Evolutionary conservation across 768 basidiomycete genomes (phyloP).

Genomic region (Lactifluus subvellereus): DNA sequence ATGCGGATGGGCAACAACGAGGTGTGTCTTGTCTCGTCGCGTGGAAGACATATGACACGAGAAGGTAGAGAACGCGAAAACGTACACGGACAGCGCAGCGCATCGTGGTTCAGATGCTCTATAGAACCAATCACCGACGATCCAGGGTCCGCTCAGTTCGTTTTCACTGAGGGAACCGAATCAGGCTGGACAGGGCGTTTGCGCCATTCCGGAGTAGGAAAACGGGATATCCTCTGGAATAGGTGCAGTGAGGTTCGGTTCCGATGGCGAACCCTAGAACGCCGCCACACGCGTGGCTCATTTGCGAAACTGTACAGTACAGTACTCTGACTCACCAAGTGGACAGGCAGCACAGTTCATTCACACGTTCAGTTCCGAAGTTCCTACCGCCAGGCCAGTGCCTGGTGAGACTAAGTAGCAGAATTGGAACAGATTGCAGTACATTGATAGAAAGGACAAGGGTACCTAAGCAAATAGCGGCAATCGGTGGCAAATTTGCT

Average conservation of each 20-base stretch:
- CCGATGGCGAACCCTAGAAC: background rate
- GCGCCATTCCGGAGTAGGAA: background rate
- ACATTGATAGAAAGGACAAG: no score
- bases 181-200: background rate
- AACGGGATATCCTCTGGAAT: background rate
- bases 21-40: no score
- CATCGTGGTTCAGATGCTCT: no score
- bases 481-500: no score
- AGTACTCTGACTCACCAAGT: background rate
- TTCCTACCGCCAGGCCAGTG: background rate
- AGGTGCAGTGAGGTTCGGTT: no score
- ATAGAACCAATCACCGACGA: background rate
- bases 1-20: no score
- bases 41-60: no score
- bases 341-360: background rate
- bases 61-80: background rate
- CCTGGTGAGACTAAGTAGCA: no score
- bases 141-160: background rate
- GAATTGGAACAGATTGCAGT: no score
- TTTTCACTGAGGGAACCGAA: background rate
- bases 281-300: background rate
- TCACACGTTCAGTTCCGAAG: slow-evolving; percentile 3
- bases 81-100: background rate
- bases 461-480: no score
- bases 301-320: background rate